Percentiles rank a stretch among this genome's conserved stretches.
Evolutionary conservation across 2,329 filamentous ascomycete species (phyloP).

Genomic region (Penicillium freii): DNA sequence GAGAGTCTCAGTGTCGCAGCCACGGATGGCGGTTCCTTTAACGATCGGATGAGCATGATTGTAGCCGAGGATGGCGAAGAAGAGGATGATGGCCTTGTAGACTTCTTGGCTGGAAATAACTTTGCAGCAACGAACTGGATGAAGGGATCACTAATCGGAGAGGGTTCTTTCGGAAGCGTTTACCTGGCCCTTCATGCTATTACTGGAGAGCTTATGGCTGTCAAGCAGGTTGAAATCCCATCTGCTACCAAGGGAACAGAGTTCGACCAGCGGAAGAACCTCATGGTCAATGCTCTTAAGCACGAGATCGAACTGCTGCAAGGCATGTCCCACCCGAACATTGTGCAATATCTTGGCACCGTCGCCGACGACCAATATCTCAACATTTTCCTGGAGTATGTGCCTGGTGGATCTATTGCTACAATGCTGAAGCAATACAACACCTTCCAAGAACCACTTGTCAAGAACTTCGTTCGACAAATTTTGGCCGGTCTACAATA

Average conservation of each 20-base stretch:
- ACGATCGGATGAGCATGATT: conserved; percentile 78
- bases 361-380: conserved; percentile 86
- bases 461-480: conserved; percentile 94
- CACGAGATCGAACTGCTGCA: conserved; percentile 92
- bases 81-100: conserved; percentile 57
- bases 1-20: conserved; percentile 69
- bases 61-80: conserved; percentile 90
- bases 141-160: conserved; percentile 95
- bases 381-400: conserved; percentile 99
- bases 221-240: conserved; percentile 95
- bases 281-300: conserved; percentile 96
- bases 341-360: conserved; percentile 96
- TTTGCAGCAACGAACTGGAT: conserved; percentile 99
- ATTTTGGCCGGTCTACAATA: conserved; percentile 92
- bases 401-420: conserved; percentile 93
- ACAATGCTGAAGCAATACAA: conserved; percentile 99
- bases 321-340: conserved; percentile 92
- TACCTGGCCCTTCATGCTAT: conserved; percentile 93
- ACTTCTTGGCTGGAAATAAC: conserved; percentile 86
- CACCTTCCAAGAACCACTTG: conserved; percentile 85
- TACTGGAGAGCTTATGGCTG: conserved; percentile 94
- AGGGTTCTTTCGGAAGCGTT: conserved; percentile 94
- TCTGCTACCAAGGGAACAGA: conserved; percentile 73
- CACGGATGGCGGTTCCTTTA: conserved; percentile 68
- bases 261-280: conserved; percentile 88